These are phyloP conservation scores for Evansstolkia leycettana DNA, from an alignment of 495 filamentous ascomycete species.

Conservation along the genomic window DNA sequence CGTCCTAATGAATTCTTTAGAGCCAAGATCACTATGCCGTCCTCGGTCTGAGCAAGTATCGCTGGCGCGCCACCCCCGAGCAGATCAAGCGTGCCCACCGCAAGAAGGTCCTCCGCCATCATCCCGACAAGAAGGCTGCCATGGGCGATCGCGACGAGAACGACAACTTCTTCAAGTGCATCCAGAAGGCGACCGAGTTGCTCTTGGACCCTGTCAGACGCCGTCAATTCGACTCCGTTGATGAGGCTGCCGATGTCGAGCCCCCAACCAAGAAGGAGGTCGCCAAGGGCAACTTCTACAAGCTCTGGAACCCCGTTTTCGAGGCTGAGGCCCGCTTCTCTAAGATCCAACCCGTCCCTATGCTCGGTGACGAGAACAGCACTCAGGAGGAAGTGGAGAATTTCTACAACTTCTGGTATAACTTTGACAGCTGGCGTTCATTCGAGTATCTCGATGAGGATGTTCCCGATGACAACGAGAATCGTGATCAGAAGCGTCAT, in stretches of 20 bases:
- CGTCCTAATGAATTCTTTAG: slow-evolving; percentile 30
- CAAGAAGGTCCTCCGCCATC: slow-evolving; percentile 98
- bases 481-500: slow-evolving; percentile 96
- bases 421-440: slow-evolving; percentile 93
- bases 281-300: slow-evolving; percentile 82
- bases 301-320: slow-evolving; percentile 80
- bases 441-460: slow-evolving; percentile 99
- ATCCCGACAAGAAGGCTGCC: slow-evolving; percentile 97
- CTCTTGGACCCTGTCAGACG: slow-evolving; percentile 86
- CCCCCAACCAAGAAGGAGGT: slow-evolving; percentile 82
- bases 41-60: slow-evolving; percentile 83
- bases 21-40: slow-evolving; percentile 97
- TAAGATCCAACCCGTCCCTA: slow-evolving; percentile 74
- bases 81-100: slow-evolving; percentile 98
- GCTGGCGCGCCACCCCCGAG: slow-evolving; percentile 83
- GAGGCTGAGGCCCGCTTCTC: slow-evolving; percentile 86
- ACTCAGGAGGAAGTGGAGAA: slow-evolving; percentile 77
- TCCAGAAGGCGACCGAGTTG: slow-evolving; percentile 93
- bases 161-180: slow-evolving; percentile 99
- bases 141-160: slow-evolving; percentile 69
- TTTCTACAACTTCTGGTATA: slow-evolving; percentile 99
- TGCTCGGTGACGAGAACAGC: slow-evolving; percentile 71
- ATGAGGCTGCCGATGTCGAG: slow-evolving; percentile 83
- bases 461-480: slow-evolving; percentile 96
- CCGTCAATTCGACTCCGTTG: slow-evolving; percentile 91